Base-by-base conservation (phyloP, 441 rosid species). In the Populus hybrid region DNA sequence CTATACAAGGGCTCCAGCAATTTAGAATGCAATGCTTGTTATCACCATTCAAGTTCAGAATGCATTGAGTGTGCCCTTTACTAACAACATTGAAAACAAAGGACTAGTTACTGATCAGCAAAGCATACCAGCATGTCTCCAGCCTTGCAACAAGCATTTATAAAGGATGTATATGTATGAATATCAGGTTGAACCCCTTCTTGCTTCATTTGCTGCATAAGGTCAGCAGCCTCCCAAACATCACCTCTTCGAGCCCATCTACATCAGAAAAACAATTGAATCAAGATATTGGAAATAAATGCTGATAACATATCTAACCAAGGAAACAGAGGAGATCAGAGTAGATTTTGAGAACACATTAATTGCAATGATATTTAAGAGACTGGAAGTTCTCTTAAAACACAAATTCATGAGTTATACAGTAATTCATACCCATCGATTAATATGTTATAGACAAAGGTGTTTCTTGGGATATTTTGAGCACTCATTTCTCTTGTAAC, bases 231-330 rank as follows among this genome's bases (percentile, higher is more conserved):
- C n/a, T n/a, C n/a, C n/a, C n/a, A n/a, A n/a, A n/a, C n/a, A n/a
- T n/a, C n/a, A 16, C 99, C 99, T 85, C 98, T 85, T 77, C 97
- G 88, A 78, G 99, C 97, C 99, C 98, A 95, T 88, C 99, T 95
- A 78, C 28, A 76, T 2, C 35, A 6, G 61, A 73, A 70, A 67
- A 29, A 67, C 18, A 76, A 40, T 4, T 9, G 18, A 73, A 56
- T 74, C 65, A 71, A 82, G 61, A 38, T 18, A 61, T 20, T 14
- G 69, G 38, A 31, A 68, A 71, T 16, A 68, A 9, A 14, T 28
- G 21, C 8, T 29, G 26, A 59, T 23, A 40, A 18, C 33, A 56
- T 36, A 71, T 24, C 14, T 2, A 42, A 50, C 66, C 26, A 65
- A 24, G 24, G 14, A 53, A 76, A 76, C 21, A 6, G 33, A 61